A percentile compares a stretch with the other conserved stretches of the same genome.
Conservation (phyloP, 208 protist species). For the Tritrichomonas foetus region DNA sequence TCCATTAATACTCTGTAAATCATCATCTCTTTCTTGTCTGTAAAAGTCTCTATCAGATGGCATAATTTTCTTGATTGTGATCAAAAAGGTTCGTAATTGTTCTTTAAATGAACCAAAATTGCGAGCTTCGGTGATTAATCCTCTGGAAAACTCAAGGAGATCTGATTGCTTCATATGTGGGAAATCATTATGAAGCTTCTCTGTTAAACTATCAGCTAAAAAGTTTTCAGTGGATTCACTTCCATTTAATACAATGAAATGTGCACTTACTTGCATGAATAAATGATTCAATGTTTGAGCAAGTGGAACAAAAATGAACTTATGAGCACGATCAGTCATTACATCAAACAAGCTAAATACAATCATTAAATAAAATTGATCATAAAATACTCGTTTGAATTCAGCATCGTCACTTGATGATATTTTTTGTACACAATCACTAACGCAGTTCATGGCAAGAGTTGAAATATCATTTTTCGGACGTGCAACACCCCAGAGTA, state of each 20-base stretch:
- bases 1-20: too few species aligned
- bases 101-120: background rate
- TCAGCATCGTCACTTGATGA: background rate
- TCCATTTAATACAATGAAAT: background rate
- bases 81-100: background rate
- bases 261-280: background rate
- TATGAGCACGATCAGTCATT: background rate
- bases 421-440: background rate
- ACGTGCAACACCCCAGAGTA: background rate
- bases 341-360: background rate
- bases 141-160: background rate
- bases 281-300: background rate
- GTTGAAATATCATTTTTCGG: background rate
- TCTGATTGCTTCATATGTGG: background rate
- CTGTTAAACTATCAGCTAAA: background rate
- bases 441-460: background rate
- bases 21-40: too few species aligned
- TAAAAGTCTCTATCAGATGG: too few species aligned
- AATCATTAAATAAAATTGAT: background rate
- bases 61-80: background rate
- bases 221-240: background rate
- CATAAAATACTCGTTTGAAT: background rate
- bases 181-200: background rate
- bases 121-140: background rate
- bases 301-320: background rate